These are phyloP conservation scores for Suillus tomentosus DNA, from an alignment of 768 basidiomycete genomes.

Conservation along the genomic window DNA sequence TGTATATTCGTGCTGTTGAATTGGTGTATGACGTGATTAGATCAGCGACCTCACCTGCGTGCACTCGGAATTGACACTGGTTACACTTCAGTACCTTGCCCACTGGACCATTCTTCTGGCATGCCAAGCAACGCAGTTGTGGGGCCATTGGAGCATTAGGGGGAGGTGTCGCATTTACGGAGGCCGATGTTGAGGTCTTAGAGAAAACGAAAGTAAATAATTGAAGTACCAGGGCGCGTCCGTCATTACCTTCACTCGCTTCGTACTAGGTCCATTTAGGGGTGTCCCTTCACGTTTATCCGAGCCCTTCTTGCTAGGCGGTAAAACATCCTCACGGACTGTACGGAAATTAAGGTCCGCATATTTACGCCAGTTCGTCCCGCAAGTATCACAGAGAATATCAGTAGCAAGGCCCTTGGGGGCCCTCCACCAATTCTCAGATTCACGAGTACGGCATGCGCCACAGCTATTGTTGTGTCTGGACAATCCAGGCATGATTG, in stretches of 20 bases:
- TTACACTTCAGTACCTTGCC: slow-evolving; percentile 83
- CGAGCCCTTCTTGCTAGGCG: slow-evolving; percentile 41
- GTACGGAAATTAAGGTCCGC: slow-evolving; percentile 83
- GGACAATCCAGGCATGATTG: slow-evolving; percentile 59
- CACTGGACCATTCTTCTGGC: slow-evolving; percentile 71
- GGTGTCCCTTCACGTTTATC: slow-evolving; percentile 68
- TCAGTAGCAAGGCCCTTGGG: slow-evolving; percentile 80
- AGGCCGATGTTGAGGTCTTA: slow-evolving; percentile 35
- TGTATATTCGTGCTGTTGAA: slow-evolving; percentile 27
- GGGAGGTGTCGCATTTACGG: slow-evolving; percentile 60
- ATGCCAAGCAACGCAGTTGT: slow-evolving; percentile 74
- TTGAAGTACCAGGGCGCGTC: not conserved
- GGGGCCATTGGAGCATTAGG: slow-evolving; percentile 54
- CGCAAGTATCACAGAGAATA: slow-evolving; percentile 84
- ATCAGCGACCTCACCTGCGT: slow-evolving; percentile 57
- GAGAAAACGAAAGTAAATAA: slow-evolving; percentile 7
- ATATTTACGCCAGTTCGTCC: slow-evolving; percentile 90
- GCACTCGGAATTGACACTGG: slow-evolving; percentile 75
- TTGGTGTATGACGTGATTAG: slow-evolving; percentile 10
- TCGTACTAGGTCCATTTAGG: slow-evolving; percentile 50
- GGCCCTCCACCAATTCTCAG: slow-evolving; percentile 87
- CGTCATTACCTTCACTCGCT: slow-evolving; percentile 59
- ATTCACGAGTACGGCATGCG: slow-evolving; percentile 82
- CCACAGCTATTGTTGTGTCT: slow-evolving; percentile 68
- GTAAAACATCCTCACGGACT: slow-evolving; percentile 63